These are phyloP conservation scores for Trichothecium roseum DNA, from an alignment of 2,329 filamentous ascomycete species.

Conservation along the genomic window DNA sequence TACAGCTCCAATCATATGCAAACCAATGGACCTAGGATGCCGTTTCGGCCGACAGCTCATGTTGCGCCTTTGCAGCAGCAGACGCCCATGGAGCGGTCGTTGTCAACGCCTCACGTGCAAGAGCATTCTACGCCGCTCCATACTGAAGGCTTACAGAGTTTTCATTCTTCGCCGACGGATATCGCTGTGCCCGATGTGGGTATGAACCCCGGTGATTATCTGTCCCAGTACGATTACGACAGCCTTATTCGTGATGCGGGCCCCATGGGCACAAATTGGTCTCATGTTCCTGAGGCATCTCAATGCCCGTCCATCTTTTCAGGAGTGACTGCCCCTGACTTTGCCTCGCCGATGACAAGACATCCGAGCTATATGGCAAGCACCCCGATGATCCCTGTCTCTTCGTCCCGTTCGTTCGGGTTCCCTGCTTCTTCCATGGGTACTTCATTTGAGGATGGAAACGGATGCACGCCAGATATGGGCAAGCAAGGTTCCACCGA, in stretches of 20 bases:
- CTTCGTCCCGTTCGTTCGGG: slow-evolving; percentile 22
- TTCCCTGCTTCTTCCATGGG: too few relatives aligned
- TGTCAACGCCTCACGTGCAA: too few relatives aligned
- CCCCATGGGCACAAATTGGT: slow-evolving; percentile 12
- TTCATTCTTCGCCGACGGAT: neutral
- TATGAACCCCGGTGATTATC: slow-evolving; percentile 26
- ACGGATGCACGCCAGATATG: too few relatives aligned
- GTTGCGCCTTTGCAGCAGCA: too few relatives aligned
- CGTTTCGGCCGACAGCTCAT: too few relatives aligned
- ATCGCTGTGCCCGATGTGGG: slow-evolving; percentile 18
- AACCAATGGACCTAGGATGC: too few relatives aligned
- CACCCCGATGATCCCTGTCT: slow-evolving; percentile 9
- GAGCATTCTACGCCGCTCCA: too few relatives aligned
- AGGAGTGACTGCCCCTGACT: slow-evolving; percentile 26
- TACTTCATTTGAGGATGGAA: too few relatives aligned
- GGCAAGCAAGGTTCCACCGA: too few relatives aligned
- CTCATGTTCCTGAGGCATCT: slow-evolving; percentile 12
- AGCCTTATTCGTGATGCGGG: slow-evolving; percentile 10
- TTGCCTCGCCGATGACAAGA: slow-evolving; percentile 27
- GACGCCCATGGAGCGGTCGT: too few relatives aligned
- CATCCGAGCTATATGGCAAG: slow-evolving; percentile 33
- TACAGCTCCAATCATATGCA: too few relatives aligned
- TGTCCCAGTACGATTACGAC: slow-evolving; percentile 19
- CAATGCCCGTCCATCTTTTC: slow-evolving; percentile 33
- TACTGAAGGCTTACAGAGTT: neutral